Evolutionary conservation across 345 rosid species (phyloP).

Genomic region (Linum tenue): DNA sequence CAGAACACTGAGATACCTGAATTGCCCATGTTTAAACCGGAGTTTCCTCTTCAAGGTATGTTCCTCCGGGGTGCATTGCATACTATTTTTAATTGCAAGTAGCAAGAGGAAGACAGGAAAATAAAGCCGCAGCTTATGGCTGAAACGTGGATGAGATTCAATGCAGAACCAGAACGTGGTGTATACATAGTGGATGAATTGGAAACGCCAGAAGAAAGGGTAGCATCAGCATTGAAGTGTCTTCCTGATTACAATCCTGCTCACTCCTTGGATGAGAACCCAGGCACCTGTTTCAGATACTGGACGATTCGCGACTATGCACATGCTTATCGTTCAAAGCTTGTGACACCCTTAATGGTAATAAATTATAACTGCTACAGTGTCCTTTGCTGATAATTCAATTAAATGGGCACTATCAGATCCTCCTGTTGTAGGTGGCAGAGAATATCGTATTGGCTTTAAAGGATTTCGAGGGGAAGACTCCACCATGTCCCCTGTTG

Average conservation of each 20-base stretch:
- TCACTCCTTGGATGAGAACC: conserved; percentile 28
- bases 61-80: not conserved
- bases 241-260: conserved; percentile 59
- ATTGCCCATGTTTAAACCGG: conserved; percentile 79
- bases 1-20: conserved; percentile 64
- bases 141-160: not conserved
- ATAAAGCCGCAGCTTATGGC: not conserved
- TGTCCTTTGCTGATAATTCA: not conserved
- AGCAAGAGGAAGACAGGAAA: not conserved
- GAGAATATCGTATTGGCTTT: conserved; percentile 45
- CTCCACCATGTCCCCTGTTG: conserved; percentile 54
- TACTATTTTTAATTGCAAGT: not conserved
- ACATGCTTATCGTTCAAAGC: conserved; percentile 62
- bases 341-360: conserved; percentile 61
- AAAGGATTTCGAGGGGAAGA: conserved; percentile 45
- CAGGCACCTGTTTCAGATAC: conserved; percentile 41
- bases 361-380: not conserved
- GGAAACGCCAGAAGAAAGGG: conserved; percentile 52
- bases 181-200: conserved; percentile 44
- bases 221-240: conserved; percentile 57
- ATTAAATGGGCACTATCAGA: conserved; percentile 1
- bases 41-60: conserved; percentile 75
- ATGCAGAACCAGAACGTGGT: conserved; percentile 49
- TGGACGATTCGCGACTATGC: conserved; percentile 92
- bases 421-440: conserved; percentile 45